Base-by-base conservation (phyloP, 345 rosid species). In the Firmiana major region DNA sequence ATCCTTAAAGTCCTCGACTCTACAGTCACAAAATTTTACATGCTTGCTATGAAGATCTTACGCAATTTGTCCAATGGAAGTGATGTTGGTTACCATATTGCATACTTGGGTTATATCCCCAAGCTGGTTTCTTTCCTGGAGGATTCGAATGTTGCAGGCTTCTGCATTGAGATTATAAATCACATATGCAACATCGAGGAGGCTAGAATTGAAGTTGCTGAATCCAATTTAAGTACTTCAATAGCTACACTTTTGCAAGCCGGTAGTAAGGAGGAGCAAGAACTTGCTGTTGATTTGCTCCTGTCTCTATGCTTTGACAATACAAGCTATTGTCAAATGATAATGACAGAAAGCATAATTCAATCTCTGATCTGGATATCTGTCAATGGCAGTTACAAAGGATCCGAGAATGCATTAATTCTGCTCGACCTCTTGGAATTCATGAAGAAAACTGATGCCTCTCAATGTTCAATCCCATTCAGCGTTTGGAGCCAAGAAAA, bases 31-130 rank as follows among this genome's bases (percentile, higher is more conserved):
- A 72, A 81, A 67, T 71, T 19, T 65, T 26, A 69, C 12, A 17
- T 60, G 73, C 73, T 77, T 71, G 77, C 83, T 43, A 28, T 86
- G 64, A 82, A 77, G 66, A 82, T 77, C 69, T 68, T 86, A 3
- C 4, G 67, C 58, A 86, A 82, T 68, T 71, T 86, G 71, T 86
- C 86, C 10, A 55, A 57, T 62, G 40, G 76, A 40, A 49, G 42
- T 45, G 69, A 79, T 36, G 54, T 77, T 11, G 75, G 79, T 40
- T 46, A 79, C 69, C 87, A 86, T 80, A 79, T 86, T 10, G 42
- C 76, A 28, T 86, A 70, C 68, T 75, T 86, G 71, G 87, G 79
- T 28, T 83, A 80, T 77, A 76, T 80, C 26, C 73, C 83, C 0
- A 79, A 74, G 75, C 57, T 87, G 55, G 84, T 83, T 31, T 68